These are phyloP conservation scores for Chaetomiaceae sp. DNA, from an alignment of 2,329 filamentous ascomycete species.

Conservation along the genomic window DNA sequence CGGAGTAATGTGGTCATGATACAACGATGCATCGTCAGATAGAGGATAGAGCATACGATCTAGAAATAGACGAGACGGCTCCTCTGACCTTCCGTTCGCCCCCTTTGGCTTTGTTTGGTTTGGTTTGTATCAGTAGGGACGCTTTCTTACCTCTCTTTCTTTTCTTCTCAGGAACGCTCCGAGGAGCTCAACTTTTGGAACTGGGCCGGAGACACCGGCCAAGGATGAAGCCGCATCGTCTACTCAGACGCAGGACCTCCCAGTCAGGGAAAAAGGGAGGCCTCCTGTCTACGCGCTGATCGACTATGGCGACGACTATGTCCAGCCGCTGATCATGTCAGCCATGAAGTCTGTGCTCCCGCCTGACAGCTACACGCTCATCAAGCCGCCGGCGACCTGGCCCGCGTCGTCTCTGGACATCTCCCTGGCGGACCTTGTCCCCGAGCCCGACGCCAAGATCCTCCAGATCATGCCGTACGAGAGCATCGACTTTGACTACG, in stretches of 20 bases:
- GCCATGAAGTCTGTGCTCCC: slow-evolving; percentile 64
- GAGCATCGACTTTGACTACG: slow-evolving; percentile 74
- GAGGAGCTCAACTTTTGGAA: slow-evolving; percentile 14
- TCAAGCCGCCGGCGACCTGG: slow-evolving; percentile 39
- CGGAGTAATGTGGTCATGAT: slow-evolving; percentile 12
- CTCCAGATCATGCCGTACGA: slow-evolving; percentile 88
- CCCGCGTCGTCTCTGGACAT: slow-evolving; percentile 26
- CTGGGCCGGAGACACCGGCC: not conserved
- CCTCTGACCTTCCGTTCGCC: slow-evolving; percentile 7
- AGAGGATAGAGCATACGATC: slow-evolving; percentile 27
- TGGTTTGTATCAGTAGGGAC: not conserved
- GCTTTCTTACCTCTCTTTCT: slow-evolving; percentile 15
- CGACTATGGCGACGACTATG: slow-evolving; percentile 82
- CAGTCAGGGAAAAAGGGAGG: slow-evolving; percentile 16
- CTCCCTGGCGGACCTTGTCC: slow-evolving; percentile 35
- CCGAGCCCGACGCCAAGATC: slow-evolving; percentile 37
- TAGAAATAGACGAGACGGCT: slow-evolving; percentile 22
- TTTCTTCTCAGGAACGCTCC: slow-evolving; percentile 8
- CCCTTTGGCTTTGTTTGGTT: not conserved
- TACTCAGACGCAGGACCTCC: slow-evolving; percentile 1
- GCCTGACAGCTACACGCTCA: slow-evolving; percentile 47
- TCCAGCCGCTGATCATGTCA: slow-evolving; percentile 75
- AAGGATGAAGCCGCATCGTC: not conserved
- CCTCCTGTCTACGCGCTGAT: slow-evolving; percentile 63
- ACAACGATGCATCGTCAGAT: slow-evolving; percentile 10